Evolutionary conservation across 202 grass and related monocot species (phyloP).

Genomic region (Thinopyrum obtusiflorum): DNA sequence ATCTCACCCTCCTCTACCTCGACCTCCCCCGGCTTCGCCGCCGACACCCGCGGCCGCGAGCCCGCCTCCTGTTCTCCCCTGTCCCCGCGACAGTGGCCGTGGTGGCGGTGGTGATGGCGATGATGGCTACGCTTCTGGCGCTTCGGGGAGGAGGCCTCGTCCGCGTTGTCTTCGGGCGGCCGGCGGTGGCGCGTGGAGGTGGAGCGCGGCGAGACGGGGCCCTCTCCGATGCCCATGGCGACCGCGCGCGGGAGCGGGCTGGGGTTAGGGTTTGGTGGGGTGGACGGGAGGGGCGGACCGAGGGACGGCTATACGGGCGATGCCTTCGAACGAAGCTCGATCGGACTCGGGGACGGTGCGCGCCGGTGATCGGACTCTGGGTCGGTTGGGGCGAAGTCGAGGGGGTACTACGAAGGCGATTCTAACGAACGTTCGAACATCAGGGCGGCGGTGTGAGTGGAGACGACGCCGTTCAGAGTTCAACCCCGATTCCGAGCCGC

Average conservation of each 20-base stretch:
- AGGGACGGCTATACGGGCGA: background rate
- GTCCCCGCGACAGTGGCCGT: background rate
- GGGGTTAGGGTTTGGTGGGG: background rate
- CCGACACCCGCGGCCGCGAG: background rate
- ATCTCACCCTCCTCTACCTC: constrained; percentile 3
- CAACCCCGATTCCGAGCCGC: too few species aligned
- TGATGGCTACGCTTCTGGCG: background rate
- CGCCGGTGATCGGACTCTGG: background rate
- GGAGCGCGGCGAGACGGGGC: background rate
- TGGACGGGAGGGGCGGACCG: background rate
- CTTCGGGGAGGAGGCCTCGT: background rate
- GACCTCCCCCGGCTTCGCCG: background rate
- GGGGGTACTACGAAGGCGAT: background rate
- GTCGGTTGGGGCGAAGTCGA: background rate
- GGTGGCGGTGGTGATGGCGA: background rate
- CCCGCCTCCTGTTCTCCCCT: background rate
- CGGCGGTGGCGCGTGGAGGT: background rate
- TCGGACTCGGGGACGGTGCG: background rate
- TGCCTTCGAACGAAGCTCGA: background rate
- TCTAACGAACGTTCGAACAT: background rate
- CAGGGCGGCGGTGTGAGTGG: background rate
- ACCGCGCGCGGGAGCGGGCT: background rate
- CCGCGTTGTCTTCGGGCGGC: background rate
- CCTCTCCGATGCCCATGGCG: background rate
- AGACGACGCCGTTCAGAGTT: too few species aligned